Base-by-base conservation (phyloP, 768 basidiomycete genomes). In the Panus rudis region DNA sequence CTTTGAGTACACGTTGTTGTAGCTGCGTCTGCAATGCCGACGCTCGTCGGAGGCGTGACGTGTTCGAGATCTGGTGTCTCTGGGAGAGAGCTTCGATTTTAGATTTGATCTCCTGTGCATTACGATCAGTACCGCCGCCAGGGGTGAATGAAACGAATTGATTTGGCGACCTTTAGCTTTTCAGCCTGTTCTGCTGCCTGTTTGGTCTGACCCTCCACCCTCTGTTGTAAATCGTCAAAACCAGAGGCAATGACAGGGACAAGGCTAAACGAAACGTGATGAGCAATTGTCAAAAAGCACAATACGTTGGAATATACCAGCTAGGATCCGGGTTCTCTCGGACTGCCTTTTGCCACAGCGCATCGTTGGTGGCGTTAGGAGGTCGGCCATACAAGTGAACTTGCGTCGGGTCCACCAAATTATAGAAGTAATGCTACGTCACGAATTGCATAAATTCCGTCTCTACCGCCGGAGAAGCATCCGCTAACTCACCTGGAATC, bases 321-420 rank as follows among this genome's bases (percentile, higher is more conserved):
- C 72, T 76, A 2, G 84, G 75, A 64, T 91, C 85, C 0, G 90
- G 90, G 51, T 91, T 92, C 56, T 90, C 88, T 39, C 76, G 67
- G 1, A 78, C 65, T 6, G 89, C 89, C 56, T 83, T 83, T 54
- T 84, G 76, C 89, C 89, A 92, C 33, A 81, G 52, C 7, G 67
- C 67, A 33, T 89, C 84, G 37, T 86, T 81, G 4, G 75, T 73
- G 11, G 80, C 79, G 52, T 87, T 87, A 12, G 69, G 59, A 11
- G 90, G 89, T 13, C 84, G 78, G 6, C 75, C 79, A 49, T 86
- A 92, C 40, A 79, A 51, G 21, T 65, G 68, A 3, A 84, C 76
- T 51, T 81, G 71, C 4, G 65, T 67, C 0, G 86, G 84, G 52
- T 84, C 79, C 4, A 91, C 86, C 12, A 87, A 65, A 52, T 91